phyloP scores from a whole-genome alignment of 176 grass and related monocot species.

The Dactylis glomerata region DNA sequence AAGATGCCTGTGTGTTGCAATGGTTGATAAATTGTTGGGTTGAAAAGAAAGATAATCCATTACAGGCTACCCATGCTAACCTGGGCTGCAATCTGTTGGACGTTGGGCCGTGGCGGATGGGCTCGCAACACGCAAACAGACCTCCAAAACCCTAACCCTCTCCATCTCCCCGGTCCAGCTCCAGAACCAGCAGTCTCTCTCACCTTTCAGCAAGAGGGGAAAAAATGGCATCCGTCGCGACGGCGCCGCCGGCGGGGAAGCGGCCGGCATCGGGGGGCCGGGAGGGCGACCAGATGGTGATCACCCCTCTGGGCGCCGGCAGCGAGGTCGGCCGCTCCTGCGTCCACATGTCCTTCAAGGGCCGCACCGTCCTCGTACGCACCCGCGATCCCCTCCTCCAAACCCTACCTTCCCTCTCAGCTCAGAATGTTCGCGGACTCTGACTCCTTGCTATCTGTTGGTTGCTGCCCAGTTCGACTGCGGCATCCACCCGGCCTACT shows the following conservation, averaged over 20 bases:
- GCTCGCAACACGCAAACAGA: background rate
- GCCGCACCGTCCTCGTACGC: slow-evolving; percentile 76
- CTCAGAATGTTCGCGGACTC: background rate
- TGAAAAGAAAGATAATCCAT: background rate
- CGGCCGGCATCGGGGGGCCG: slow-evolving; percentile 34
- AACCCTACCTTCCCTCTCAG: background rate
- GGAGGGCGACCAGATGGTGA: slow-evolving; percentile 70
- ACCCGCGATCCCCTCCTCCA: background rate
- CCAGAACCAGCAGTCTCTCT: background rate
- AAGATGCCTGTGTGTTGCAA: no score
- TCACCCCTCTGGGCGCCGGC: slow-evolving; percentile 86
- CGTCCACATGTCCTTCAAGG: slow-evolving; percentile 95
- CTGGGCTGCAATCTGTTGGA: background rate
- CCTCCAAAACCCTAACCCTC: background rate
- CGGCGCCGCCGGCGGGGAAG: slow-evolving; percentile 23
- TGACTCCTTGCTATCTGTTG: background rate
- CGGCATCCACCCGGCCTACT: slow-evolving; percentile 94
- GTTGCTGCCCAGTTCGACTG: slow-evolving; percentile 63
- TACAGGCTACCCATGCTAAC: background rate
- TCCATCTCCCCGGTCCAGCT: background rate
- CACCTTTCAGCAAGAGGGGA: background rate
- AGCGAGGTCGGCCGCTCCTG: slow-evolving; percentile 96
- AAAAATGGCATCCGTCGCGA: slow-evolving; percentile 27
- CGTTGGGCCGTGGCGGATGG: background rate
- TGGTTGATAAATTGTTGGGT: background rate